Percentiles rank a stretch among this genome's conserved stretches.
Conservation (phyloP, 768 basidiomycete species). For the Omphalotus guepiniiformis region DNA sequence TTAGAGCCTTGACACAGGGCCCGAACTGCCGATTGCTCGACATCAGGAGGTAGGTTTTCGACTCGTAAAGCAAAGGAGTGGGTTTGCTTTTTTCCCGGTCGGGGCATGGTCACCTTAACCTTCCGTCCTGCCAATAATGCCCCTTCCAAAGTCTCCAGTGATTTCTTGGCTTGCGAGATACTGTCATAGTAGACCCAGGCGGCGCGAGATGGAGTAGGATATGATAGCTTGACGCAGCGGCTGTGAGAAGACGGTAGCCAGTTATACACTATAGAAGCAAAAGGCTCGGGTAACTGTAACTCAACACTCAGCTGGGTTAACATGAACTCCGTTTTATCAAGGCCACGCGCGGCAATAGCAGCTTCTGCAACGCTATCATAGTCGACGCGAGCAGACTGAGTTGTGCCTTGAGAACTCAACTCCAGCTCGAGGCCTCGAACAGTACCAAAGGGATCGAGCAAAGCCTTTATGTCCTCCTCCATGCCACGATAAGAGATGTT, state of each 20-base stretch:
- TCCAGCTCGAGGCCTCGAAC: not conserved
- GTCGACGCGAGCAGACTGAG: not conserved
- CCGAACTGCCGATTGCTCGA: slow-evolving; percentile 26
- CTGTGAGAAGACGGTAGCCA: slow-evolving; percentile 1
- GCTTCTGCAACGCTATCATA: slow-evolving; percentile 1
- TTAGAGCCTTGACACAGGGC: slow-evolving; percentile 20
- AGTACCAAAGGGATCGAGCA: slow-evolving; percentile 4
- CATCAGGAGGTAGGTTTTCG: slow-evolving; percentile 35
- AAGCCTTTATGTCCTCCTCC: not conserved
- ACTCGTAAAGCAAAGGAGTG: slow-evolving; percentile 39
- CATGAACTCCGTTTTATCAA: not conserved
- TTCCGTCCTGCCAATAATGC: slow-evolving; percentile 32
- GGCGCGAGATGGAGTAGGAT: slow-evolving; percentile 37
- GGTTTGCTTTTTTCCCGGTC: slow-evolving; percentile 26
- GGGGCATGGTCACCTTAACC: slow-evolving; percentile 29
- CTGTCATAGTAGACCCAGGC: slow-evolving; percentile 46
- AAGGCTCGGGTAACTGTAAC: slow-evolving; percentile 5
- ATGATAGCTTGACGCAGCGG: slow-evolving; percentile 36
- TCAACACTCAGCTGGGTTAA: slow-evolving; percentile 2
- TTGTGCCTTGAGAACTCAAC: not conserved
- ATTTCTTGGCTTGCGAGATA: slow-evolving; percentile 37
- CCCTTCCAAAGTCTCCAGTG: slow-evolving; percentile 36
- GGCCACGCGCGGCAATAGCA: slow-evolving; percentile 1
- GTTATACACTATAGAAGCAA: slow-evolving; percentile 7
- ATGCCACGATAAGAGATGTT: slow-evolving; percentile 1